These are phyloP conservation scores for Macrolepiota fuliginosa DNA, from an alignment of 768 basidiomycete genomes.

Conservation along the genomic window DNA sequence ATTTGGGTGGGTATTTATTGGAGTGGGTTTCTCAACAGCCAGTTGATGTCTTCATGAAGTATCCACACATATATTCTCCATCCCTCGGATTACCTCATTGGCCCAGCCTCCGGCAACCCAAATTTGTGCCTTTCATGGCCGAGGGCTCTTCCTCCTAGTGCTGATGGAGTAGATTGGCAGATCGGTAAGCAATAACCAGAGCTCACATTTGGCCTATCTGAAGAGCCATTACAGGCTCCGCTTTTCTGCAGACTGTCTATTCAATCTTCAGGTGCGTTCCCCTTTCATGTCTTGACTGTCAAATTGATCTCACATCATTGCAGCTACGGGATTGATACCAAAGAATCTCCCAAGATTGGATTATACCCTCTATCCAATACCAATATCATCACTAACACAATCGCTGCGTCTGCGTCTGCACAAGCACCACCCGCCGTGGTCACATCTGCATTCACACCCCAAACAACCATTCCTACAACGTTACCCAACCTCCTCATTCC, in stretches of 20 bases:
- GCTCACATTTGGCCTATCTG: not conserved
- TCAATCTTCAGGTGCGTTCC: conserved; percentile 69
- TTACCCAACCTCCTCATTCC: conserved; percentile 70
- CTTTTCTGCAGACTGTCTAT: conserved; percentile 76
- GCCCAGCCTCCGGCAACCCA: conserved; percentile 61
- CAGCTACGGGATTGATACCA: conserved; percentile 72
- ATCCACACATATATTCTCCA: conserved; percentile 54
- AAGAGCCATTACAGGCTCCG: conserved; percentile 38
- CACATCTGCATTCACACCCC: not conserved
- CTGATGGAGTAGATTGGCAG: conserved; percentile 84
- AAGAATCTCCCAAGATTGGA: conserved; percentile 79
- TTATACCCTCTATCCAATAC: conserved; percentile 55
- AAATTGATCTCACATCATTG: conserved; percentile 6
- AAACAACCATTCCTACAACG: conserved; percentile 38
- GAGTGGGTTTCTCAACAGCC: not conserved
- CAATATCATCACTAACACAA: conserved; percentile 22
- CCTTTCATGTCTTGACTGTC: not conserved
- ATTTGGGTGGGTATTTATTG: conserved; percentile 52
- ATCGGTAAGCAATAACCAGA: conserved; percentile 45
- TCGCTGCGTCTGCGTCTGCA: conserved; percentile 17
- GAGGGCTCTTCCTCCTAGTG: conserved; percentile 55
- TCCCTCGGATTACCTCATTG: conserved; percentile 78
- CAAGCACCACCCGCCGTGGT: not conserved
- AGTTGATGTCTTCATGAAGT: conserved; percentile 26
- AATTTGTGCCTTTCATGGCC: conserved; percentile 77